Evolutionary conservation across 371 early-diverging fungal species (phyloP), one percentile per base, ranked within the genome.

Genomic region (Mortierella sp.): DNA sequence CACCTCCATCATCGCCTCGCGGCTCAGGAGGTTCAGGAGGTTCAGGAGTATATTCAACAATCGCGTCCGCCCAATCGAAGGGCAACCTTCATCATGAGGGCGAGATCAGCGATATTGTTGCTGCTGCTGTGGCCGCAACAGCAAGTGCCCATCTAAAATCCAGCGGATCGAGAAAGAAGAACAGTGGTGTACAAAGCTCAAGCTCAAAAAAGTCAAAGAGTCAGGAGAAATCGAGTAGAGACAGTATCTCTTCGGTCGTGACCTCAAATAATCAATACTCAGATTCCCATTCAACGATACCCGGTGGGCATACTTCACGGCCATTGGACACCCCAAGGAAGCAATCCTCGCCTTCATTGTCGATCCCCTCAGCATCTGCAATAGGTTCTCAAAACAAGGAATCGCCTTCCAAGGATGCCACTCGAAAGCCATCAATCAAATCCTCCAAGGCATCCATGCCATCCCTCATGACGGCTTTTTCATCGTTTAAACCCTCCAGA

Each of bases 381-480:
- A 62, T 37, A 23, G 58, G 37, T n/a, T 26, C 64, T 5, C 53
- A 22, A 17, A 22, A 45, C 19, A 56, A 60, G 63, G 56, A 40
- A 0, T 49, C 49, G 28, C 8, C 57, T 10, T 31, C 51, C 42
- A 66, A 61, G 29, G 70, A 70, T 53, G 37, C 29, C 2, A 1
- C 68, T 1, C 54, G 72, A 57, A 79, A 79, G 29, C 67, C 80
- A 8, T 73, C 80, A 19, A 79, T 79, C 68, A 73, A 73, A 53
- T 40, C 74, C 4, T 73, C 80, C 29, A 79, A 79, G 65, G 66
- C 80, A 7, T 54, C 80, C 4, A 79, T 79, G 80, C 80, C 80
- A 10, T 79, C 74, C 19, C 42, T 79, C 28, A 79, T 79, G 74
- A 79, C 74, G 0, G 80, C 80, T 3, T 79, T 79, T 47, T 73